Conservation (phyloP, 148 eudicot species). For the Rheum nobile region DNA sequence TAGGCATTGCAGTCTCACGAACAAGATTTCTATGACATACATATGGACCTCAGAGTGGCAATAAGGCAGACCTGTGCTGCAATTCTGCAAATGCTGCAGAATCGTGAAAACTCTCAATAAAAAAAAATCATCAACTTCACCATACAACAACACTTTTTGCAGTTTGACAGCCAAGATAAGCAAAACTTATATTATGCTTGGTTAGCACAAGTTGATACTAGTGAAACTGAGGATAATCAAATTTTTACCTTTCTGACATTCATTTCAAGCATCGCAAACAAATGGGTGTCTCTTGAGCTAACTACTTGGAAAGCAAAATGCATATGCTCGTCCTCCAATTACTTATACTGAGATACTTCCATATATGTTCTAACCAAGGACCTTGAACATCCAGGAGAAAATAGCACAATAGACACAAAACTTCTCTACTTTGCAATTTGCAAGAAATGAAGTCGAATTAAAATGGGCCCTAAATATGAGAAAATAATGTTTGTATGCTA, state of each 20-base stretch:
- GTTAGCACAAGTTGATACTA: neutral
- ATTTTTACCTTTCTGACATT: neutral
- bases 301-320: neutral
- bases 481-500: constrained; percentile 8
- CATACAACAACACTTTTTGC: neutral
- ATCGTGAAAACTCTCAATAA: neutral
- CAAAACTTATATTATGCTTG: neutral
- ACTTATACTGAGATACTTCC: neutral
- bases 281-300: neutral
- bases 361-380: neutral
- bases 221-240: neutral
- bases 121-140: neutral
- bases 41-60: neutral
- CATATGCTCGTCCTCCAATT: neutral
- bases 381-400: neutral
- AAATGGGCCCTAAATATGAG: constrained; percentile 5
- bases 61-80: neutral
- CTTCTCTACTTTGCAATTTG: neutral
- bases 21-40: neutral
- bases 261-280: neutral
- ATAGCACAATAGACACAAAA: neutral
- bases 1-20: neutral
- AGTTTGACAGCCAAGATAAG: neutral
- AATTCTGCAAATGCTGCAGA: neutral
- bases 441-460: neutral